phyloP scores from a whole-genome alignment of 441 rosid genomes.

The Breynia disticha region DNA sequence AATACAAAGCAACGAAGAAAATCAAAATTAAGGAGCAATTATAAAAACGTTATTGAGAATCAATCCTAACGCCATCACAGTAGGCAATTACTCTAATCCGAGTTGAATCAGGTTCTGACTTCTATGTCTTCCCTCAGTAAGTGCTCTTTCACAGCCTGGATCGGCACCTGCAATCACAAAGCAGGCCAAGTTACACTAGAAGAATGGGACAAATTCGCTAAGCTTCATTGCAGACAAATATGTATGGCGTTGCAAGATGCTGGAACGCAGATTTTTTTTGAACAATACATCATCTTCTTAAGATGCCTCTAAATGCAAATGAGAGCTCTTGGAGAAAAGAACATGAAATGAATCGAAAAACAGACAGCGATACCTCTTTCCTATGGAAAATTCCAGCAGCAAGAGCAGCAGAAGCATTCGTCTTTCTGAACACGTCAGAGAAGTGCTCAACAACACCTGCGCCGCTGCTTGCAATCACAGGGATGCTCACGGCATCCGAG shows the following conservation, averaged over 20 bases:
- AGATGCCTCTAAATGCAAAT: not conserved
- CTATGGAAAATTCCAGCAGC: slow-evolving; percentile 99
- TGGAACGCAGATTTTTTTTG: not conserved
- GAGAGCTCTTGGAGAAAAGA: not conserved
- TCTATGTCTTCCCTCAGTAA: slow-evolving; percentile 56
- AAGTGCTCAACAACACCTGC: slow-evolving; percentile 78
- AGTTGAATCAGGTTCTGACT: slow-evolving; percentile 34
- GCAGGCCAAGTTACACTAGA: not conserved
- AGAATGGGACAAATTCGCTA: not conserved
- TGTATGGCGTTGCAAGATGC: not conserved
- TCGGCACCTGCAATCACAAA: slow-evolving; percentile 59
- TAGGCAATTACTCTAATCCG: too few relatives aligned
- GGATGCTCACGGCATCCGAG: slow-evolving; percentile 82
- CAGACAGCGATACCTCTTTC: slow-evolving; percentile 53
- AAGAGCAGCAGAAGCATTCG: slow-evolving; percentile 91
- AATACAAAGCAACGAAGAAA: too few relatives aligned
- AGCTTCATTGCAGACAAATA: not conserved
- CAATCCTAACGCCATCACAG: too few relatives aligned
- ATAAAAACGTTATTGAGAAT: too few relatives aligned
- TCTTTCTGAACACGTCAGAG: slow-evolving; percentile 64
- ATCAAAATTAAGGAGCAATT: too few relatives aligned
- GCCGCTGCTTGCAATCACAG: slow-evolving; percentile 96
- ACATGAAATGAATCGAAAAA: not conserved
- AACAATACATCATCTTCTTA: not conserved
- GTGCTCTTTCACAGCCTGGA: slow-evolving; percentile 69